These are phyloP conservation scores for Malus sylvestris DNA, from an alignment of 306 rosid genomes.

Conservation along the genomic window DNA sequence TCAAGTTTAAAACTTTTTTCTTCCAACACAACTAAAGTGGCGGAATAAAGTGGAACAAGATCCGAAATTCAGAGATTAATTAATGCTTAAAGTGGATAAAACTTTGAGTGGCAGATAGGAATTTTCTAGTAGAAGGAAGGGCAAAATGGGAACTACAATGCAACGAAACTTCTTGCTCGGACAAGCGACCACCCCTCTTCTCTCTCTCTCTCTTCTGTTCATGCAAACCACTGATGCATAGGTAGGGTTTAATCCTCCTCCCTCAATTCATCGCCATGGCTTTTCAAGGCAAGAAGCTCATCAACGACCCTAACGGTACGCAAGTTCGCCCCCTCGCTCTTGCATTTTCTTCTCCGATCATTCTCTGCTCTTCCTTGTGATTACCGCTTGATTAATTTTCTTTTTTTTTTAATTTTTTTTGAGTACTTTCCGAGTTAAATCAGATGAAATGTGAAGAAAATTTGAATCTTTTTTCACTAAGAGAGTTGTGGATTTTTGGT, in stretches of 20 bases:
- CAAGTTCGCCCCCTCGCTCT: not conserved
- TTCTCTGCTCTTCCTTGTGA: not conserved
- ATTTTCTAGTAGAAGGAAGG: not conserved
- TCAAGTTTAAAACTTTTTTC: not conserved
- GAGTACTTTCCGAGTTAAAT: not conserved
- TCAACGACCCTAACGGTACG: slow-evolving; percentile 68
- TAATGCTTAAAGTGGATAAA: not conserved
- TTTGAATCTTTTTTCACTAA: not conserved
- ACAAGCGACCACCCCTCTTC: not conserved
- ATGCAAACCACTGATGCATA: slow-evolving; percentile 33
- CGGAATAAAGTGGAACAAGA: not conserved
- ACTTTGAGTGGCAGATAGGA: not conserved
- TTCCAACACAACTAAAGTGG: not conserved
- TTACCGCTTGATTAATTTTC: not conserved
- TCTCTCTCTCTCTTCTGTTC: not conserved
- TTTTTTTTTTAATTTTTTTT: not conserved
- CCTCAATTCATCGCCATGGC: slow-evolving; percentile 43
- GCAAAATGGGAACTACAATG: not conserved
- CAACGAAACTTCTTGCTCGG: not conserved
- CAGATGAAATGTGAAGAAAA: not conserved
- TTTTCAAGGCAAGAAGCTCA: slow-evolving; percentile 71
- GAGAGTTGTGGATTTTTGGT: slow-evolving; percentile 5
- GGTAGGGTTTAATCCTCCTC: slow-evolving; percentile 42
- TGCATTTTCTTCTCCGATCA: not conserved
- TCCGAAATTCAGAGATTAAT: too few relatives aligned